Evolutionary conservation across 257 asterid genomes (phyloP), one percentile per base, ranked within the genome.

Genomic region (Euphrasia confusa): DNA sequence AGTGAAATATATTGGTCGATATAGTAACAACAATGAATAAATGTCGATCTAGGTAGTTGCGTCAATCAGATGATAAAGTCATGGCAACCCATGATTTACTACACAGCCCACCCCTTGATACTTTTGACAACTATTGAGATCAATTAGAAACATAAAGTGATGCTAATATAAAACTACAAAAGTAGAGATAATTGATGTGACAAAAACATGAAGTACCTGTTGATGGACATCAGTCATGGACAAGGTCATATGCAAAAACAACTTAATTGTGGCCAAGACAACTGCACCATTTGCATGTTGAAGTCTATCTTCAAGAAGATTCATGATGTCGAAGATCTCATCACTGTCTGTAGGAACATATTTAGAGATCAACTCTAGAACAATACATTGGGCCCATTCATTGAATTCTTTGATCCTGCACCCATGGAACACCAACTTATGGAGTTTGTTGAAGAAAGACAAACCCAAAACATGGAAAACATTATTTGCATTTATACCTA

Each of bases 281-380:
- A 93, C 99, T 49, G 99, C 99, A 70, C 99, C 93, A 71, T 93
- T 93, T 61, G 99, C 99, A 81, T 93, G 99, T 72, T 93, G 99
- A 77, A 93, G 99, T 74, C 99, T 83, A 72, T 93, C 99, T 81
- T 93, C 99, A 42, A 93, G 97, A 77, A 93, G 96, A 82, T 93
- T 88, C 99, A 93, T 93, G 68, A 89, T 84, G 85, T 93, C 99
- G 71, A 93, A 93, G 78, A 93, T 83, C 84, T 93, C 99, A 66
- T 78, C 90, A 79, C 79, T 85, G 61, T 93, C 99, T 28, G 88
- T 47, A 30, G 97, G 97, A 58, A 87, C 92, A 75, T 89, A 93
- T 68, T 93, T 93, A 68, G 96, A 74, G 63, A 87, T 94, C 83
- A 89, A 67, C 78, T 93, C 96, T 73, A 93, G 78, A 72, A 89